Evolutionary conservation across 2,329 filamentous ascomycete species (phyloP).

Genomic region (Cordyceps fumosorosea): DNA sequence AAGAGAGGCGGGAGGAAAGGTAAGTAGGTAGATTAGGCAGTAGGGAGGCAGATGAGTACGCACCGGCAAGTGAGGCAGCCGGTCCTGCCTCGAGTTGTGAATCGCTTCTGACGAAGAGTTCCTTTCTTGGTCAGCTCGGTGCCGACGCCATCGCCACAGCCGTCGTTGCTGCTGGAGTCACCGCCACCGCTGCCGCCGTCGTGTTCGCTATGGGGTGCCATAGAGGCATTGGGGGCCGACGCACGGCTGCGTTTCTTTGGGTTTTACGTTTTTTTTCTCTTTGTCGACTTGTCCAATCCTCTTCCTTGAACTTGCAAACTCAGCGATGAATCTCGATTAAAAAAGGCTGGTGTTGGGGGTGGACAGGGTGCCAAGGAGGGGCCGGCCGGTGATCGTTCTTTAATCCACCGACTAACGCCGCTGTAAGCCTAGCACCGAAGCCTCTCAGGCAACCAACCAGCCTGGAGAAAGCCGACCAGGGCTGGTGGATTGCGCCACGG

Average conservation of each 20-base stretch:
- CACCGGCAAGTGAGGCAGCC: constrained; percentile 6
- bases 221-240: not conserved
- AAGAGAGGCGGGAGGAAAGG: too few relatives aligned
- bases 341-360: not conserved
- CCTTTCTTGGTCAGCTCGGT: constrained; percentile 5
- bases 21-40: too few relatives aligned
- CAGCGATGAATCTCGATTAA: not conserved
- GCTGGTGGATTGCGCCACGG: not conserved
- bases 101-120: constrained; percentile 6
- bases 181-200: not conserved
- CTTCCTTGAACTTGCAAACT: not conserved
- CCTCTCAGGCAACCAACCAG: too few relatives aligned
- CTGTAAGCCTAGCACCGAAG: too few relatives aligned
- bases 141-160: not conserved
- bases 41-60: not conserved
- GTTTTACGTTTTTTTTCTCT: too few relatives aligned
- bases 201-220: not conserved
- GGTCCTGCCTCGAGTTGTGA: not conserved
- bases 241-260: not conserved
- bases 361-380: not conserved
- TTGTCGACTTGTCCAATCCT: not conserved
- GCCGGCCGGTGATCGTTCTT: not conserved
- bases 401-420: not conserved
- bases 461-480: not conserved
- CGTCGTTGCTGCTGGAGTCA: not conserved